Conservation (phyloP, 225 moss, liverwort and hornwort genomes). For the Polytrichum commune region DNA sequence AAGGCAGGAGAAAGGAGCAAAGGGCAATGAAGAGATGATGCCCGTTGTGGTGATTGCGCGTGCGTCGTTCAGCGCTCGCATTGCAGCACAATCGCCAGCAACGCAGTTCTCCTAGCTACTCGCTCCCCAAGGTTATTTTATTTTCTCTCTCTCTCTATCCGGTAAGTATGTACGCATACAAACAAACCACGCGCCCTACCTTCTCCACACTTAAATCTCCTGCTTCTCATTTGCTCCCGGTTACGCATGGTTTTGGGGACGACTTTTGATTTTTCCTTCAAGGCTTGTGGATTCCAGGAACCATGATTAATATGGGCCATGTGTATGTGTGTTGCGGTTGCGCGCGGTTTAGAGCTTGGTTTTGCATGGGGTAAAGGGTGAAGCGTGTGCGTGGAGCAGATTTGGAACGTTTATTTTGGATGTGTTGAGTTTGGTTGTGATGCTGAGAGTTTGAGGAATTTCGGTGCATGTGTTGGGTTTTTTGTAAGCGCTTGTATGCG, state of each 20-base stretch:
- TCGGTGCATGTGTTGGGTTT: too few relatives aligned
- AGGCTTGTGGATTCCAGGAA: too few relatives aligned
- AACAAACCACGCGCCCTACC: neutral
- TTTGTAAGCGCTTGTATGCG: too few relatives aligned
- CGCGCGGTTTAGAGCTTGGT: neutral
- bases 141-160: neutral
- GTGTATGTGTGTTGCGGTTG: neutral
- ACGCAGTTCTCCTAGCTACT: too few relatives aligned
- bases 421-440: too few relatives aligned
- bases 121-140: neutral
- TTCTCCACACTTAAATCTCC: neutral
- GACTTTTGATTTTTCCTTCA: too few relatives aligned
- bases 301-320: neutral
- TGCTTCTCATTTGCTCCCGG: neutral
- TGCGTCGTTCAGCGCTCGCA: conserved; percentile 7
- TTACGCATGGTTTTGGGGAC: neutral
- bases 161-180: neutral
- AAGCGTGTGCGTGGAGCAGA: too few relatives aligned
- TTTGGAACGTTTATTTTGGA: too few relatives aligned
- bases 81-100: conserved; percentile 4
- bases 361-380: neutral
- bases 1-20: neutral
- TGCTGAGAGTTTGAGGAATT: too few relatives aligned
- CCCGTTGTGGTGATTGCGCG: neutral
- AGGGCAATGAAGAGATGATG: neutral